Evolutionary conservation across 2,329 filamentous ascomycete species (phyloP).

Genomic region (Xylaria sp.): DNA sequence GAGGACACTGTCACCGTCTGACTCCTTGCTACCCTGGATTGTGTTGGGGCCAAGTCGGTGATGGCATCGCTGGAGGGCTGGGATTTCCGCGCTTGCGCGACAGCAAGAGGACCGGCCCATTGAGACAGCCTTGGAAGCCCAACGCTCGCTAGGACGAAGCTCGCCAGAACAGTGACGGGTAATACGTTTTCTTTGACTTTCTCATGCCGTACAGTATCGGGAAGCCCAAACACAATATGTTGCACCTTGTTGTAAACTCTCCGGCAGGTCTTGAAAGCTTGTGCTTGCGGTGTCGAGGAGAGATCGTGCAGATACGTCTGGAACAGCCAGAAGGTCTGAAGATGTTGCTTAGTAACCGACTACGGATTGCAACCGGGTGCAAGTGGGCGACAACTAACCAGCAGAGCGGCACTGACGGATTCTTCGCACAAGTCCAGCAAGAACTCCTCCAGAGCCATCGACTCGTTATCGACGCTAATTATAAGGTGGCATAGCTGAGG

Average conservation of each 20-base stretch:
- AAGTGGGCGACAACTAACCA: constrained; percentile 66
- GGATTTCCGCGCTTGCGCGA: constrained; percentile 83
- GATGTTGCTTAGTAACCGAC: constrained; percentile 42
- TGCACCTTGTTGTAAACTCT: constrained; percentile 90
- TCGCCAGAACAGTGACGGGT: constrained; percentile 82
- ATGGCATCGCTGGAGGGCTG: constrained; percentile 71
- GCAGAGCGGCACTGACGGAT: constrained; percentile 83
- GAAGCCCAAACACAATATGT: constrained; percentile 83
- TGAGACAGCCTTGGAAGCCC: constrained; percentile 79
- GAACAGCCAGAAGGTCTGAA: constrained; percentile 88
- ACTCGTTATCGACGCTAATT: constrained; percentile 90
- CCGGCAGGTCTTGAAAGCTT: constrained; percentile 83
- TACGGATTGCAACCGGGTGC: constrained; percentile 29
- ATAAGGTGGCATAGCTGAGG: constrained; percentile 88
- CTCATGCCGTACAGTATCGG: constrained; percentile 74
- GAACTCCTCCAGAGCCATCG: constrained; percentile 90
- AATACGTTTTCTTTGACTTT: constrained; percentile 85
- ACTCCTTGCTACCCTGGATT: constrained; percentile 69
- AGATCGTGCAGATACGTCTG: constrained; percentile 89
- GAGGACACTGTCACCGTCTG: constrained; percentile 70
- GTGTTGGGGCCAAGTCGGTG: constrained; percentile 62
- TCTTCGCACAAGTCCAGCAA: constrained; percentile 87
- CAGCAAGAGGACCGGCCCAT: constrained; percentile 82
- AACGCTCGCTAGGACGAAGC: constrained; percentile 80
- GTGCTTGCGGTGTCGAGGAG: constrained; percentile 77